These are phyloP conservation scores for Naganishia vishniacii DNA, from an alignment of 768 basidiomycete species.

Conservation along the genomic window DNA sequence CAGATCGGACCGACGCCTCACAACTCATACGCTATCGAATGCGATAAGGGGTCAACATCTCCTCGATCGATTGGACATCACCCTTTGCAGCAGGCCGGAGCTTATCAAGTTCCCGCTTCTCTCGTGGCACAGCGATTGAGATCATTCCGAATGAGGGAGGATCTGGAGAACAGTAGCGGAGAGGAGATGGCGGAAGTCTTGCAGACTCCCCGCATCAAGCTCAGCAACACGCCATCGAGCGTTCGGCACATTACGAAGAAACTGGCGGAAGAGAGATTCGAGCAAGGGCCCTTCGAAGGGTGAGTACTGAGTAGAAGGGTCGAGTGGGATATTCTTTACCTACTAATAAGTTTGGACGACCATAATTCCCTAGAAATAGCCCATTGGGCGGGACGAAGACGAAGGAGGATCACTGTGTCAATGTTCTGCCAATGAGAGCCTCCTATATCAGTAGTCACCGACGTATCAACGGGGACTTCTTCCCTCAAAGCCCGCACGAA, in stretches of 20 bases:
- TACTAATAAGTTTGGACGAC: no score
- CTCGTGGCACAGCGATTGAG: neutral
- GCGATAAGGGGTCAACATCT: neutral
- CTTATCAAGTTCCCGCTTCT: neutral
- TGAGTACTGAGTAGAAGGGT: conserved; percentile 1
- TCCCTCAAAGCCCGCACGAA: neutral
- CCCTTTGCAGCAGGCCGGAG: neutral
- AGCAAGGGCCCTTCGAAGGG: neutral
- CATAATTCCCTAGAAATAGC: neutral
- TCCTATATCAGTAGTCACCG: neutral
- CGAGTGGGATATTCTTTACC: no score
- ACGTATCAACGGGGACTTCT: neutral
- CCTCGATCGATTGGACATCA: neutral
- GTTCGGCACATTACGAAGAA: neutral
- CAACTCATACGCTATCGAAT: neutral
- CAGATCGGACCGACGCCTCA: neutral
- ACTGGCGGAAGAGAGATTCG: conserved; percentile 4
- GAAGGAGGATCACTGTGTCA: neutral
- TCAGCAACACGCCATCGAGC: neutral
- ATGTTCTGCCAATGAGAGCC: neutral
- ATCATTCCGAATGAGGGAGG: neutral
- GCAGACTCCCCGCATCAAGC: neutral
- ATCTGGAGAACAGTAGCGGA: neutral
- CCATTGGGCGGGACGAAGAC: neutral
- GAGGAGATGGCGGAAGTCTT: neutral